phyloP scores from a whole-genome alignment of 2,329 filamentous ascomycete genomes.

The Paraphoma sp. region DNA sequence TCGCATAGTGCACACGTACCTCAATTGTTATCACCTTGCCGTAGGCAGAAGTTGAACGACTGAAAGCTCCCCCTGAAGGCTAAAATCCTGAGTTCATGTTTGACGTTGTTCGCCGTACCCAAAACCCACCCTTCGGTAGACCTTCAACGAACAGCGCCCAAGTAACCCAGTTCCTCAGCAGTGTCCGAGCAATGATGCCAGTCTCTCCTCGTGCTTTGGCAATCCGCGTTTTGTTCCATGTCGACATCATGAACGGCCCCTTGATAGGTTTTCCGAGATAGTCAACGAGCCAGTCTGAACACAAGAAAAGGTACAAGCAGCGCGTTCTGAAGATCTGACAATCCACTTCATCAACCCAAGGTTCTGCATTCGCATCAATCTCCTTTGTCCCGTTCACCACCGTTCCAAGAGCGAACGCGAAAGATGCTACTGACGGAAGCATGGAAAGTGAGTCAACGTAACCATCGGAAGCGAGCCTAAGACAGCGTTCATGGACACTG shows the following conservation, averaged over 20 bases:
- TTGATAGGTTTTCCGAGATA: conserved; percentile 6
- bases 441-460: conserved; percentile 6
- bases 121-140: conserved; percentile 10
- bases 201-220: background rate
- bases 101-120: background rate
- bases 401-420: conserved; percentile 7
- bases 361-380: background rate
- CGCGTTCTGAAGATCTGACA: conserved; percentile 9
- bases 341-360: conserved; percentile 10
- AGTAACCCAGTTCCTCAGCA: conserved; percentile 21
- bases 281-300: conserved; percentile 14
- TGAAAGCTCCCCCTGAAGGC: background rate
- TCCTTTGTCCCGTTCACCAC: conserved; percentile 14
- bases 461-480: conserved; percentile 4
- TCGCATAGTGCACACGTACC: no score
- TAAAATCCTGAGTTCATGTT: background rate
- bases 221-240: background rate
- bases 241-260: conserved; percentile 6
- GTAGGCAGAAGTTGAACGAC: no score
- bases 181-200: background rate
- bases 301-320: conserved; percentile 21
- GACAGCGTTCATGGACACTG: background rate
- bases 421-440: conserved; percentile 7
- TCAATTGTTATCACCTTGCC: no score
- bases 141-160: conserved; percentile 19